These are phyloP conservation scores for Schizochytrium sp. DNA, from an alignment of 108 stramenopile species.

Conservation along the genomic window DNA sequence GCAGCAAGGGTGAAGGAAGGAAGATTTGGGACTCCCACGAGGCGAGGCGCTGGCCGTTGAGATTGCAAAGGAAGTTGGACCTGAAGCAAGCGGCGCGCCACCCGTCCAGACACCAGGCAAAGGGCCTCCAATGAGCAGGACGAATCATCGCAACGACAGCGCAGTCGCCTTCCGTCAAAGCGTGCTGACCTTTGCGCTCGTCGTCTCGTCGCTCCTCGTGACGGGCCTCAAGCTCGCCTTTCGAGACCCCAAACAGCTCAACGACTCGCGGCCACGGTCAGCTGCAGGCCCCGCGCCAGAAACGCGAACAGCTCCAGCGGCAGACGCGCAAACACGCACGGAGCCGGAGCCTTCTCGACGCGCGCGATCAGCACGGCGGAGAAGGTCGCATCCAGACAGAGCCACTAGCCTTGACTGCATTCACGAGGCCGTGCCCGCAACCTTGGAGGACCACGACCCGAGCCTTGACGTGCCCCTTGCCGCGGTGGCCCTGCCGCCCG, in stretches of 20 bases:
- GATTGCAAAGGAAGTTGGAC: no score
- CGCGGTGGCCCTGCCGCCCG: background rate
- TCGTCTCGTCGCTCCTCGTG: background rate
- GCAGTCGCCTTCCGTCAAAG: background rate
- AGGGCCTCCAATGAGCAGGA: no score
- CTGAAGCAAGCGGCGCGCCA: no score
- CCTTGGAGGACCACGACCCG: background rate
- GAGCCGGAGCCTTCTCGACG: background rate
- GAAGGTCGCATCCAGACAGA: background rate
- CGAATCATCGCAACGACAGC: background rate
- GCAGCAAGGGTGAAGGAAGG: no score
- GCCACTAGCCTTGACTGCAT: background rate
- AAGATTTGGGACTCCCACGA: no score
- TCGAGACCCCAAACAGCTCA: background rate
- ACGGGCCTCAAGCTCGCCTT: background rate
- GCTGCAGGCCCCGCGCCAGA: no score
- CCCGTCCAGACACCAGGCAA: no score
- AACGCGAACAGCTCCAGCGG: no score
- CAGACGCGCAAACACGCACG: no score
- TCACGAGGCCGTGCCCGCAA: background rate
- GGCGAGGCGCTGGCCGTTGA: no score
- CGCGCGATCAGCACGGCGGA: background rate
- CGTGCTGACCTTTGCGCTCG: background rate
- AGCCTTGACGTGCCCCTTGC: background rate
- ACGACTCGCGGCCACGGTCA: background rate